phyloP scores from a whole-genome alignment of 345 rosid species.

The Garcia nutans region DNA sequence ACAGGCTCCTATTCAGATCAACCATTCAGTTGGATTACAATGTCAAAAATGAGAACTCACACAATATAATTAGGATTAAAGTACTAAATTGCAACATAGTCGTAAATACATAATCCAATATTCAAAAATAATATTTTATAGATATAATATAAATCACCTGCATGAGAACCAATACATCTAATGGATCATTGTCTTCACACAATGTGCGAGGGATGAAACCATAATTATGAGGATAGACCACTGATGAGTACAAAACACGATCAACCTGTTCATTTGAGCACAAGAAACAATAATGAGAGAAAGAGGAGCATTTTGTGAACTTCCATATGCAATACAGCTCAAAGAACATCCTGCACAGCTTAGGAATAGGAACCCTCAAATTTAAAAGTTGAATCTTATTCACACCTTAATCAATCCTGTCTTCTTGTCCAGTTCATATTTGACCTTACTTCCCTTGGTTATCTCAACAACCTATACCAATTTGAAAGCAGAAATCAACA shows the following conservation, averaged over 20 bases:
- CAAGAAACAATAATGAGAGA: slow-evolving; percentile 2
- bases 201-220: slow-evolving; percentile 91
- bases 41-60: slow-evolving; percentile 8
- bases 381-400: not conserved
- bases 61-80: not conserved
- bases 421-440: slow-evolving; percentile 96
- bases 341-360: not conserved
- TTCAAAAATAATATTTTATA: not conserved
- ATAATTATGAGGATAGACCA: slow-evolving; percentile 99
- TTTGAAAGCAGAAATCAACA: not conserved
- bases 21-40: slow-evolving; percentile 11
- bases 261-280: slow-evolving; percentile 57
- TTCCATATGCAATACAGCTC: not conserved
- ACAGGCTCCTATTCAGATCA: slow-evolving; percentile 69
- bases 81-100: not conserved
- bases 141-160: slow-evolving; percentile 50
- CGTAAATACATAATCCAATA: not conserved
- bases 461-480: slow-evolving; percentile 83
- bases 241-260: slow-evolving; percentile 80
- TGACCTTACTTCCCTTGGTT: slow-evolving; percentile 94
- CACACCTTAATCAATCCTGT: slow-evolving; percentile 87
- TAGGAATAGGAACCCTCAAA: too few relatives aligned
- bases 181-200: slow-evolving; percentile 96
- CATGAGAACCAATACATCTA: slow-evolving; percentile 92
- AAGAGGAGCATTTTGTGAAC: not conserved